Evolutionary conservation across 2,329 filamentous ascomycete species (phyloP).

Genomic region (Cucurbitaria berberidis): DNA sequence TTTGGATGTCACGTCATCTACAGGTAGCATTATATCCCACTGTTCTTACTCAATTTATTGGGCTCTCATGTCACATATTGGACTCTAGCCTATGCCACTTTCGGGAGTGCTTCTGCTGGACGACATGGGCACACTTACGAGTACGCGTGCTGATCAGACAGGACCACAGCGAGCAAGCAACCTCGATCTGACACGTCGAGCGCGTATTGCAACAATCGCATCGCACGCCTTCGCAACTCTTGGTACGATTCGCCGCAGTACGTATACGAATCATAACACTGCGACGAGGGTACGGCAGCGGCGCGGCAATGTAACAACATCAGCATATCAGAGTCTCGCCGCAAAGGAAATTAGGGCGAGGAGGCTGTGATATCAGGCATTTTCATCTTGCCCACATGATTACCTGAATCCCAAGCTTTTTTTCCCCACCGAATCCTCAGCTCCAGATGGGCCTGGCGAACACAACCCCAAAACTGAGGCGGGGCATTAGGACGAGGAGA

Average conservation of each 20-base stretch:
- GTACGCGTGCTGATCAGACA: not conserved
- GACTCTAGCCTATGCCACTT: not conserved
- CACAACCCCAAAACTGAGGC: not conserved
- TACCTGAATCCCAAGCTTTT: too few relatives aligned
- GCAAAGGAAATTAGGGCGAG: not conserved
- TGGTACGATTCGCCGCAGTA: not conserved
- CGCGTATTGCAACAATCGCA: conserved; percentile 5
- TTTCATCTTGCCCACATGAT: not conserved
- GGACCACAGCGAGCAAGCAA: not conserved
- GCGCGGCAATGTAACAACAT: conserved; percentile 7
- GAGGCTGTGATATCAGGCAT: not conserved
- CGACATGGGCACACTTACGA: not conserved
- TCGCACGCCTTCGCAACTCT: not conserved
- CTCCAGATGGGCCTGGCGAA: not conserved
- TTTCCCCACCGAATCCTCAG: not conserved
- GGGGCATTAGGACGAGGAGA: not conserved
- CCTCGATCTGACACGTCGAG: not conserved
- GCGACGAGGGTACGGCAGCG: not conserved
- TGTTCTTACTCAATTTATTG: conserved; percentile 15
- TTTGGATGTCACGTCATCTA: conserved; percentile 21
- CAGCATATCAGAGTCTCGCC: not conserved
- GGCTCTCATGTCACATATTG: not conserved
- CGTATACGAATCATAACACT: not conserved
- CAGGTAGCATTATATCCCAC: conserved; percentile 29
- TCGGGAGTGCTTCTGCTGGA: not conserved